These are phyloP conservation scores for Oryza officinalis DNA, from an alignment of 176 grass and related monocot genomes.

Conservation along the genomic window DNA sequence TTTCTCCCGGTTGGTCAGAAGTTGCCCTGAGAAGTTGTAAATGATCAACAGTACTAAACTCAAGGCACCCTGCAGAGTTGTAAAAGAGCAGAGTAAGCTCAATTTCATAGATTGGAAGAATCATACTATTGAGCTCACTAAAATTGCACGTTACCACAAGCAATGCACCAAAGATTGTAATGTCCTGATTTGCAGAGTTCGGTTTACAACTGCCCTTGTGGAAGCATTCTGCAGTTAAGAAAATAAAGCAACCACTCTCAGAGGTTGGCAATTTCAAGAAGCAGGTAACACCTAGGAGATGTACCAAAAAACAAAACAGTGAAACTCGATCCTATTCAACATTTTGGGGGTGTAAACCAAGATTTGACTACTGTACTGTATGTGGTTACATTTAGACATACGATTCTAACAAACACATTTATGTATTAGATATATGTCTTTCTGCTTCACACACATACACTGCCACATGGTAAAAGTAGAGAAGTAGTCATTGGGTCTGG, in stretches of 20 bases:
- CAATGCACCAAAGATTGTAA: slow-evolving; percentile 88
- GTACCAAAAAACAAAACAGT: neutral
- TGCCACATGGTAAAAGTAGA: neutral
- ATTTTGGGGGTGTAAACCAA: neutral
- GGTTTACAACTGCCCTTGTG: slow-evolving; percentile 63
- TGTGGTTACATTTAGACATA: neutral
- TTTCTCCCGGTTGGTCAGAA: slow-evolving; percentile 77
- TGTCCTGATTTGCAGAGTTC: slow-evolving; percentile 89
- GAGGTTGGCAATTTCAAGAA: slow-evolving; percentile 8
- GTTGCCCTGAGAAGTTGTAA: slow-evolving; percentile 94
- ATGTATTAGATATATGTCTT: neutral
- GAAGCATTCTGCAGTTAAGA: slow-evolving; percentile 65
- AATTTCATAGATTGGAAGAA: slow-evolving; percentile 25
- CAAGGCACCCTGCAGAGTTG: slow-evolving; percentile 58
- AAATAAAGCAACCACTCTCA: neutral
- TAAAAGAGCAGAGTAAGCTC: neutral
- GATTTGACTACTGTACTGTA: neutral
- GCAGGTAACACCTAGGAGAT: neutral
- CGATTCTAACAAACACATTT: too few relatives aligned
- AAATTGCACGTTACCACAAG: slow-evolving; percentile 53
- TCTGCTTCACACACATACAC: neutral
- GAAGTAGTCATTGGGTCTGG: neutral
- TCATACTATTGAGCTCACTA: slow-evolving; percentile 4
- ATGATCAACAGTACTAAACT: slow-evolving; percentile 73
- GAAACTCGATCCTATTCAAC: neutral